A percentile compares a stretch with the other conserved stretches of the same genome.
phyloP scores from a whole-genome alignment of 345 rosid genomes.

The Conringia planisiliqua region DNA sequence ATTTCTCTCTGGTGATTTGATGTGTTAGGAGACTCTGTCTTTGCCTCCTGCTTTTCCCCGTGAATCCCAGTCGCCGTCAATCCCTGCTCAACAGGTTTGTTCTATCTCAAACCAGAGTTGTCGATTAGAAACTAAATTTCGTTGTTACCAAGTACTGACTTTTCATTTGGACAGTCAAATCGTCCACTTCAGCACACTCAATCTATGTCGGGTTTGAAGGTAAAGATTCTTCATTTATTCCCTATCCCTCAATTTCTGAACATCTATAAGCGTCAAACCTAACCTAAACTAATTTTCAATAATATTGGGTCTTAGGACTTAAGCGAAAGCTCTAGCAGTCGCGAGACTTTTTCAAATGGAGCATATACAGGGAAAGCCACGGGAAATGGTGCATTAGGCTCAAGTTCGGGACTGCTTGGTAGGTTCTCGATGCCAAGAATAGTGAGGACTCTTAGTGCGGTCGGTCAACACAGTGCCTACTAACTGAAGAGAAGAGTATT shows the following conservation, averaged over 20 bases:
- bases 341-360: conserved; percentile 13
- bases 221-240: not conserved
- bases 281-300: not conserved
- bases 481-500: not conserved
- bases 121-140: not conserved
- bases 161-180: conserved; percentile 33
- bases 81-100: conserved; percentile 50
- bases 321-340: conserved; percentile 25
- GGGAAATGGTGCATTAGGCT: not conserved
- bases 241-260: not conserved
- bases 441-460: conserved; percentile 21
- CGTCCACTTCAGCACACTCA: conserved; percentile 24
- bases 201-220: conserved; percentile 45
- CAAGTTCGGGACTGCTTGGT: not conserved
- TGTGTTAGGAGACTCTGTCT: conserved; percentile 41
- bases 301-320: conserved; percentile 38
- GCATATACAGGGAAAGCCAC: not conserved
- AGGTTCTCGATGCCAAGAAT: conserved; percentile 23
- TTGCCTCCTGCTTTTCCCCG: conserved; percentile 43
- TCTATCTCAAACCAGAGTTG: not conserved
- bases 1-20: conserved; percentile 12
- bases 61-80: conserved; percentile 38
- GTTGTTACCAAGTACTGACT: not conserved
- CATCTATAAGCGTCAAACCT: not conserved
- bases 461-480: conserved; percentile 6